A percentile compares a stretch with the other conserved stretches of the same genome.
phyloP scores from a whole-genome alignment of 371 early-diverging fungal genomes.

The Mucor irregularis region DNA sequence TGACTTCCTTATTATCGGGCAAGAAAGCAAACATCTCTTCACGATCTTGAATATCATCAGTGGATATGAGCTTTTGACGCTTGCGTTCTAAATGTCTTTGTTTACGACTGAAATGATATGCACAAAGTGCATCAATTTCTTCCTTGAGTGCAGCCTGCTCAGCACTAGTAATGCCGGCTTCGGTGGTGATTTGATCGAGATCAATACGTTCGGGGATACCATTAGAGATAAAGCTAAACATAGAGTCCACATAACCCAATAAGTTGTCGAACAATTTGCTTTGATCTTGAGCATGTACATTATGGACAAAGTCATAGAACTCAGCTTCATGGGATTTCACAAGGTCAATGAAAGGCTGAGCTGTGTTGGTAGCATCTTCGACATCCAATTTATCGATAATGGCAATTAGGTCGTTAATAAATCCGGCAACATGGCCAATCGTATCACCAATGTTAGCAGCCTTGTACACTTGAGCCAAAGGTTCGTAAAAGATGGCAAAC shows the following conservation, averaged over 20 bases:
- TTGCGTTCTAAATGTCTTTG: constrained; percentile 38
- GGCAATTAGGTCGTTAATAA: constrained; percentile 60
- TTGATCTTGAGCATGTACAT: constrained; percentile 56
- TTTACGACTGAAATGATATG: constrained; percentile 34
- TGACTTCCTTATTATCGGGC: constrained; percentile 22
- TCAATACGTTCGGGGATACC: constrained; percentile 34
- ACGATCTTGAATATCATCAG: constrained; percentile 18
- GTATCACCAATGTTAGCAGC: constrained; percentile 67
- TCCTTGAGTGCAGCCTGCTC: constrained; percentile 26
- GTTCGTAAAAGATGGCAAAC: constrained; percentile 66
- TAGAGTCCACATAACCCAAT: constrained; percentile 34
- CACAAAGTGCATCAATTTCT: constrained; percentile 40
- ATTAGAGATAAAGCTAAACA: constrained; percentile 29
- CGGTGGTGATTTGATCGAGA: constrained; percentile 14
- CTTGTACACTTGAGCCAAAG: constrained; percentile 66
- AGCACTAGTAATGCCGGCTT: constrained; percentile 18
- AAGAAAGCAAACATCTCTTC: constrained; percentile 27
- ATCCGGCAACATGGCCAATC: constrained; percentile 55
- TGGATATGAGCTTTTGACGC: constrained; percentile 36
- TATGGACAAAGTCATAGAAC: constrained; percentile 64
- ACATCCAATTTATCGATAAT: constrained; percentile 51
- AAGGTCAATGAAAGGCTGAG: constrained; percentile 48
- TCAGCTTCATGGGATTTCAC: constrained; percentile 55
- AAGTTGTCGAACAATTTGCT: constrained; percentile 44
- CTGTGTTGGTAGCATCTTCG: constrained; percentile 33